Evolutionary conservation across 2,329 filamentous ascomycete species (phyloP), one percentile per base, ranked within the genome.

Genomic region (Taxawa tesnikishii): DNA sequence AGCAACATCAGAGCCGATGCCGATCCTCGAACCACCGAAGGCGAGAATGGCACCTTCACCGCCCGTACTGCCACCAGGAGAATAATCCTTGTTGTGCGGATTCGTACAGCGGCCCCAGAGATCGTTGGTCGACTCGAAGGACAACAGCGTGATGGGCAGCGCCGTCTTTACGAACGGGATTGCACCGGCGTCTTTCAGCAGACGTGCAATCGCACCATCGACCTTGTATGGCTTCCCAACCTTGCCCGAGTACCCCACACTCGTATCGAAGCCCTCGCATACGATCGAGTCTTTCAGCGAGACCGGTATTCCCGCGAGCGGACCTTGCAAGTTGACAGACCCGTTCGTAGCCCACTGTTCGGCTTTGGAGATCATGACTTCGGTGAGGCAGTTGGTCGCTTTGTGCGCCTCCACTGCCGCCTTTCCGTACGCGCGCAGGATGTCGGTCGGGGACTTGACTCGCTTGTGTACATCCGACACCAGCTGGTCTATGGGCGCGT

Each of bases 161-260:
- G 90, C 90, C 1, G 87, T 94, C 65, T 94, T 96, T 41, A 87
- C 83, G 51, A 93, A 94, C 0, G 87, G 87, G 2, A 94, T 69
- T 0, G 87, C 85, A 14, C 87, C 71, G 32, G 84, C 83, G 50
- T 90, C 81, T 50, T 93, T 93, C 31, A 94, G 65, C 26, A 96
- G 57, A 34, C 69, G 71, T 14, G 83, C 77, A 47, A 84, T 72
- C 2, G 73, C 63, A 0, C 85, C 84, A 58, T 94, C 85, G 16
- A 70, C 56, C 0, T 53, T 34, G 23, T 67, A 62, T 10, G 77
- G 77, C 46, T 87, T 82, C 30, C 74, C 73, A 0, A 76, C 72
- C 42, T 83, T 74, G 32, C 65, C 61, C 21, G 81, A 83, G 56
- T 85, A 93, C 2, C 84, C 87, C 2, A 94, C 79, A 4, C 74